A percentile compares a stretch with the other conserved stretches of the same genome.
Evolutionary conservation across 768 basidiomycete species (phyloP).

Genomic region (Zangia roseola): DNA sequence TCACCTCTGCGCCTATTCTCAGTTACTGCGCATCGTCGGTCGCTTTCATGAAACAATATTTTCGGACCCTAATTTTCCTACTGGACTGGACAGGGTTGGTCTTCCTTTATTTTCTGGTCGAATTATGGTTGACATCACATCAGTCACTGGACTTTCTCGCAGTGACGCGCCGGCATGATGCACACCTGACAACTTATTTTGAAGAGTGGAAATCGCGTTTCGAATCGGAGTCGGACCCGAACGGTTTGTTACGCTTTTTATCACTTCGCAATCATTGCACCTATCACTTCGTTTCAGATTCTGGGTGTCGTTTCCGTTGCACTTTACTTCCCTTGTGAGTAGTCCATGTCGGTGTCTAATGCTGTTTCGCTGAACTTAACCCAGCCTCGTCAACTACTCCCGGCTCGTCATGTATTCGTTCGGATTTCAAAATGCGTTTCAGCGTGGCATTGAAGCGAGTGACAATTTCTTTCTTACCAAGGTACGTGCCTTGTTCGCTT

Average conservation of each 20-base stretch:
- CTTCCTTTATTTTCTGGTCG: not conserved
- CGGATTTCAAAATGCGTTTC: slow-evolving; percentile 80
- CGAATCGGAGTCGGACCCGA: slow-evolving; percentile 54
- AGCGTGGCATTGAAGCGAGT: slow-evolving; percentile 59
- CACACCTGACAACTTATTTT: slow-evolving; percentile 51
- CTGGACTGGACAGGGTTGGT: slow-evolving; percentile 65
- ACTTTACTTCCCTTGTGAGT: slow-evolving; percentile 72
- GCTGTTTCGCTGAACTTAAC: slow-evolving; percentile 6
- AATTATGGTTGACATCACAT: slow-evolving; percentile 5
- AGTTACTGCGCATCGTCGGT: slow-evolving; percentile 65
- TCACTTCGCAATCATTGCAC: not conserved
- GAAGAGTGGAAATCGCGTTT: slow-evolving; percentile 70
- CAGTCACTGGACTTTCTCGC: slow-evolving; percentile 67
- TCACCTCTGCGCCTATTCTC: slow-evolving; percentile 72
- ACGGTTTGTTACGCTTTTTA: slow-evolving; percentile 38
- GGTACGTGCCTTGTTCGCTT: slow-evolving; percentile 33
- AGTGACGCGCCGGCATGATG: slow-evolving; percentile 62
- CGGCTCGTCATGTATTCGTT: slow-evolving; percentile 86
- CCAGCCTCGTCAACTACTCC: slow-evolving; percentile 71
- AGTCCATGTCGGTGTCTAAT: not conserved
- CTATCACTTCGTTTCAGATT: slow-evolving; percentile 40
- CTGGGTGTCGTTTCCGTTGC: slow-evolving; percentile 58
- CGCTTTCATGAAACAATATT: slow-evolving; percentile 78
- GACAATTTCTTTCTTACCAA: slow-evolving; percentile 69
- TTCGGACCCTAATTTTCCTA: slow-evolving; percentile 64